Percentiles rank a stretch among this genome's conserved stretches.
Conservation (phyloP, 2,329 filamentous ascomycete species). For the Botryotinia convoluta region DNA sequence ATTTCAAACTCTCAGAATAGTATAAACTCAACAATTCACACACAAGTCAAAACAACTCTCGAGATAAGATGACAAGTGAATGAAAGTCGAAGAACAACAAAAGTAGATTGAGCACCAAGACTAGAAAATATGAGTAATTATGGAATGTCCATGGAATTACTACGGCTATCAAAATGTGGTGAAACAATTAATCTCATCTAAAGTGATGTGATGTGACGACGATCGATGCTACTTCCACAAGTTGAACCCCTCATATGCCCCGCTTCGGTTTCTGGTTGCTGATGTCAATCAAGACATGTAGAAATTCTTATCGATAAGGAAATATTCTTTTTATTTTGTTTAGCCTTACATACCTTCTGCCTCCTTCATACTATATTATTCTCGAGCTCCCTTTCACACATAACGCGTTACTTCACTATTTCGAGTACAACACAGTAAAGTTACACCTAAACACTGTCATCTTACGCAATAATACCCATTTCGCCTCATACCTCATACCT, state of each 20-base stretch:
- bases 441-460: neutral
- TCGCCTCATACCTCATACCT: too few relatives aligned
- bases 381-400: neutral
- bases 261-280: neutral
- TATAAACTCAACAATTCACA: neutral
- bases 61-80: neutral
- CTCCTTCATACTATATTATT: neutral
- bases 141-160: neutral
- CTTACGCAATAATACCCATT: neutral
- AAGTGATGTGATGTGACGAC: neutral
- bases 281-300: neutral
- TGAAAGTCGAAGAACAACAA: constrained; percentile 1
- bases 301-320: constrained; percentile 11
- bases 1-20: neutral
- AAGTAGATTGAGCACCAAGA: neutral
- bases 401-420: neutral
- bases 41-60: neutral
- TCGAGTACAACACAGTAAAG: too few relatives aligned
- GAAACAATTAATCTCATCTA: neutral
- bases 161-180: neutral
- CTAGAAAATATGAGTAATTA: neutral
- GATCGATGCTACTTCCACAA: neutral
- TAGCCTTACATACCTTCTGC: neutral
- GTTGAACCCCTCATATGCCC: constrained; percentile 7
- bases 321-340: neutral